Evolutionary conservation across 257 asterid species (phyloP), one percentile per base, ranked within the genome.

Genomic region (Solanum tacnaense): DNA sequence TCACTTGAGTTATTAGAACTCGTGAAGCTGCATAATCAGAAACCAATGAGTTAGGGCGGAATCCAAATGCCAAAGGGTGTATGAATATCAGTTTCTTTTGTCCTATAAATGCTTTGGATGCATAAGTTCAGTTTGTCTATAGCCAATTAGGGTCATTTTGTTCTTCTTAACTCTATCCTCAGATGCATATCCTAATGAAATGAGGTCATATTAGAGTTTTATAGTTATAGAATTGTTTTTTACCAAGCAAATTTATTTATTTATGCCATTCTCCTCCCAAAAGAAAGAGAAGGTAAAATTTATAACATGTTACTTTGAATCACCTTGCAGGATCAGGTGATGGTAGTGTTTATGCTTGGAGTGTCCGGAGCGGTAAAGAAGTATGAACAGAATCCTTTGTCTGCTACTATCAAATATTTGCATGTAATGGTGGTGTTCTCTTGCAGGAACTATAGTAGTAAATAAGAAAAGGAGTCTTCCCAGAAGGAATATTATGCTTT

Each of bases 321-420:
- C 83, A 21, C 86, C 88, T 90, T 92, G 86, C 94, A 96, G 99
- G 99, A 89, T 96, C 98, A 87, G 99, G 98, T 56, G 98, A 97
- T 88, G 99, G 99, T 78, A 97, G 95, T 91, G 98, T 97, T 73
- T 96, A 90, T 93, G 99, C 94, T 89, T 97, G 99, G 99, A 94
- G 95, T 90, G 98, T 94, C 86, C 96, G 98, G 88, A 96, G 94
- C 86, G 99, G 99, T 89, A 96, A 96, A 94, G 99, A 97, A 90
- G 99, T 96, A 94, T 15, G 90, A 20, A 18, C 70, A 29, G n/a
- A 82, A 31, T 21, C 44, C 31, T 73, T 15, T 85, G 12, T 27
- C 85, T 79, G 67, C 85, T 79, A 27, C 36, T 79, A 44, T 79
- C 18, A 44, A 79, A 44, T 58, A 20, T 31, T 44, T 86, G 41